Base-by-base conservation (phyloP, 345 rosid species). In the Corchorus olitorius region DNA sequence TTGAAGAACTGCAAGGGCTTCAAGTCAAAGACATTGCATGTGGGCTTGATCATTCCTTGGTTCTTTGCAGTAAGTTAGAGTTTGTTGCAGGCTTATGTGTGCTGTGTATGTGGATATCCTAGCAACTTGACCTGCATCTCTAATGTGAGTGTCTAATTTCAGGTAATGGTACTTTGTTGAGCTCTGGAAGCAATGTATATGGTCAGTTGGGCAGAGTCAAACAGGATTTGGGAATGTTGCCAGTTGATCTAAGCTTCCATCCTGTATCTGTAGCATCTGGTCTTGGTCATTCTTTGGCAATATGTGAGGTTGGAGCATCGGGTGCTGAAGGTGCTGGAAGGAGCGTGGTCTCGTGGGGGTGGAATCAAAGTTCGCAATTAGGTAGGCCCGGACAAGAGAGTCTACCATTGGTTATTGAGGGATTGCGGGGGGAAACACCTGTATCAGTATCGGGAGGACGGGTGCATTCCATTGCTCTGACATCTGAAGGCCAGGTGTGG, bases 261-360 rank as follows among this genome's bases (percentile, higher is more conserved):
- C 86, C 94, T 0, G 33, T 80, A n/a, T 83, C 80, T 46, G 65
- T 91, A 53, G 87, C 93, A 71, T 83, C 98, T 53, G 98, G 99
- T 74, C 97, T 96, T 13, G 97, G 99, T 73, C 99, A 93, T 86
- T 92, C 98, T 37, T 74, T 96, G 81, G 93, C 93, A 35, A 85
- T 93, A 73, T 92, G 90, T 79, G 65, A 76, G 35, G 75, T 56
- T 20, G 20, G 66, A 20, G 80, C 86, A 46, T 63, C 78, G 0
- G 85, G 75, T 46, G 81, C 43, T 16, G 62, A 75, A 66, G 84
- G 70, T 20, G 76, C 62, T 75, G 76, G 68, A 3, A 75, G 48
- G 22, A 83, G 76, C 63, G 69, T 89, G 65, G 53, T 87, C 37
- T 90, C 99, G 2, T 93, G 98, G 99, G 98, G 98, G 41, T 96